A percentile compares a stretch with the other conserved stretches of the same genome.
These are phyloP conservation scores for Corylus avellana DNA, from an alignment of 306 rosid species.

Conservation along the genomic window DNA sequence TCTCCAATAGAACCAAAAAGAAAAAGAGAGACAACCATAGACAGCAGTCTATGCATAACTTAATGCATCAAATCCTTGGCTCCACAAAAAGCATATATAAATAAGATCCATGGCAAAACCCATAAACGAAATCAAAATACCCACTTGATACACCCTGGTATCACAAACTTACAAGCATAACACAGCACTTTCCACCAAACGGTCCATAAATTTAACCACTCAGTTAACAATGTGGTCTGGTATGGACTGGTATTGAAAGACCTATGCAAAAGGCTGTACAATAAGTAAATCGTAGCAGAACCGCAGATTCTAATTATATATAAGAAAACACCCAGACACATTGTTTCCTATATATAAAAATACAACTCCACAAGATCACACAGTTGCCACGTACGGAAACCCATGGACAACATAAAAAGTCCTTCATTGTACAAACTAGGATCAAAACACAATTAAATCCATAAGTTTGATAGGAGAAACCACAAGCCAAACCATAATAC, in stretches of 20 bases:
- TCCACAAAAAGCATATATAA: neutral
- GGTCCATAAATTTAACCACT: neutral
- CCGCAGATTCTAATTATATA: constrained; percentile 3
- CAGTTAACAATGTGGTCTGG: constrained; percentile 1
- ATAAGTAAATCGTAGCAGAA: neutral
- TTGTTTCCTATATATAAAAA: constrained; percentile 21
- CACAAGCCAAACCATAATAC: constrained; percentile 15
- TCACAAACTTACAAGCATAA: neutral
- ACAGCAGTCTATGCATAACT: neutral
- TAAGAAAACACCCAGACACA: neutral
- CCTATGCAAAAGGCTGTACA: constrained; percentile 18
- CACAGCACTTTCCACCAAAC: neutral
- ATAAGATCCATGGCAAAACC: neutral
- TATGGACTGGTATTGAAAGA: constrained; percentile 16
- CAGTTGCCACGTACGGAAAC: neutral
- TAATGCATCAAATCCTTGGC: neutral
- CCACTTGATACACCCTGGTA: neutral
- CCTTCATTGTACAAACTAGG: neutral
- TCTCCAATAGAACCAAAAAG: neutral
- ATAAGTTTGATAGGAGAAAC: neutral
- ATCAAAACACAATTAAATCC: neutral
- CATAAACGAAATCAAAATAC: neutral
- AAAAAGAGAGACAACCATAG: neutral
- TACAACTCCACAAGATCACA: constrained; percentile 16
- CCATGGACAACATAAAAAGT: neutral